A percentile compares a stretch with the other conserved stretches of the same genome.
These are phyloP conservation scores for Ganoderma leucocontextum DNA, from an alignment of 1,284 basidiomycete species.

Conservation along the genomic window DNA sequence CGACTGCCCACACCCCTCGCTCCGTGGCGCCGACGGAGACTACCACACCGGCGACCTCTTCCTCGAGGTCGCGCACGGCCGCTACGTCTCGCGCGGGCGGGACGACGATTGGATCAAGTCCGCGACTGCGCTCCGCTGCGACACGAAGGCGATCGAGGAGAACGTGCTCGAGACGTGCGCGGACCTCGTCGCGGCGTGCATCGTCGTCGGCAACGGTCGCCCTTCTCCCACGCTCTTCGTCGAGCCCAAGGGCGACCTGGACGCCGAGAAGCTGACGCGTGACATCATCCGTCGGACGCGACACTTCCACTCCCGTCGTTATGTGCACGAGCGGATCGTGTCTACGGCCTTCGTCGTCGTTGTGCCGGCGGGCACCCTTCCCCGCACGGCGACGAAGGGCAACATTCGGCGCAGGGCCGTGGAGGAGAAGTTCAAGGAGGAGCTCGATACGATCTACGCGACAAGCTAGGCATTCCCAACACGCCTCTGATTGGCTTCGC, in stretches of 20 bases:
- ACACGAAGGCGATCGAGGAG: constrained; percentile 80
- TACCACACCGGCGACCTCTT: constrained; percentile 83
- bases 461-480: constrained; percentile 24
- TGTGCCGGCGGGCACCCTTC: constrained; percentile 63
- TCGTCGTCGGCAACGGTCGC: constrained; percentile 71
- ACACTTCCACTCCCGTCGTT: constrained; percentile 68
- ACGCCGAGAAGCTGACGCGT: constrained; percentile 57
- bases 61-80: constrained; percentile 60
- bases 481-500: constrained; percentile 15
- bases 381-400: constrained; percentile 75
- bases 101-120: constrained; percentile 85
- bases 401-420: constrained; percentile 73
- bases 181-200: constrained; percentile 63
- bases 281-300: constrained; percentile 71
- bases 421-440: constrained; percentile 59
- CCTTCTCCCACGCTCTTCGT: constrained; percentile 74
- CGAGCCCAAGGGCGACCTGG: constrained; percentile 46
- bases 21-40: constrained; percentile 66
- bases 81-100: constrained; percentile 68
- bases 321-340: constrained; percentile 72
- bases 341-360: constrained; percentile 62
- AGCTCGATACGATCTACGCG: constrained; percentile 59
- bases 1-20: constrained; percentile 69
- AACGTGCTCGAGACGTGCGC: constrained; percentile 65
- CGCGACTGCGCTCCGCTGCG: constrained; percentile 75